Percentiles rank a stretch among this genome's conserved stretches.
Conservation (phyloP, 768 basidiomycete genomes). For the Pholiota conissans region DNA sequence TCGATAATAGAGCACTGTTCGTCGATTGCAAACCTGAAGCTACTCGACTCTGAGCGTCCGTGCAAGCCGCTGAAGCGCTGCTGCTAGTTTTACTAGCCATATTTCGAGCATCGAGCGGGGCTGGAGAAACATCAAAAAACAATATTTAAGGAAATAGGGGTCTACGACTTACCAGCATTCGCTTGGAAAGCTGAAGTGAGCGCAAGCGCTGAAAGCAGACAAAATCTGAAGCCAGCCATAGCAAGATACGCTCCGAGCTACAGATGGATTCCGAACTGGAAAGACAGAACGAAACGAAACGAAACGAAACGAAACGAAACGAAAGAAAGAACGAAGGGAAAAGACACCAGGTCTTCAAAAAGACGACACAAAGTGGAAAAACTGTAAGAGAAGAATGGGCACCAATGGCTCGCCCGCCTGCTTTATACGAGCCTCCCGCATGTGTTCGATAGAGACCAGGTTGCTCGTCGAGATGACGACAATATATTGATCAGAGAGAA, state of each 20-base stretch:
- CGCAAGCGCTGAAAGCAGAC: slow-evolving; percentile 12
- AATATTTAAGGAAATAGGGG: background rate
- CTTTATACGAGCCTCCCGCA: background rate
- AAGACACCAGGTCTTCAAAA: no score
- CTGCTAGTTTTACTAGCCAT: background rate
- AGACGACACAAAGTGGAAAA: no score
- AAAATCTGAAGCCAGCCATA: slow-evolving; percentile 23
- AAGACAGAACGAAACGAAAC: slow-evolving; percentile 11
- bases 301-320: slow-evolving; percentile 13
- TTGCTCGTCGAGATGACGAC: slow-evolving; percentile 16
- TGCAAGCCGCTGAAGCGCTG: background rate
- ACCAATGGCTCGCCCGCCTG: background rate
- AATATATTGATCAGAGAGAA: slow-evolving; percentile 8
- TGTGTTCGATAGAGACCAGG: background rate
- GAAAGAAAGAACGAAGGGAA: slow-evolving; percentile 5
- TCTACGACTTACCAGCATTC: slow-evolving; percentile 7
- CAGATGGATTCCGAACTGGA: background rate
- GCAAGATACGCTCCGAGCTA: background rate
- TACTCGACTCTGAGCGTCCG: background rate
- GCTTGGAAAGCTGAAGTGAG: slow-evolving; percentile 8
- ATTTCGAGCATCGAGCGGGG: slow-evolving; percentile 6
- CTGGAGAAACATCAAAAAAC: background rate
- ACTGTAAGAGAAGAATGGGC: no score
- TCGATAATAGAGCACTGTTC: background rate
- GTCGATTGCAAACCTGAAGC: background rate